A percentile compares a stretch with the other conserved stretches of the same genome.
Conservation (phyloP, 345 rosid genomes). For the Eucalyptus tenuipes region DNA sequence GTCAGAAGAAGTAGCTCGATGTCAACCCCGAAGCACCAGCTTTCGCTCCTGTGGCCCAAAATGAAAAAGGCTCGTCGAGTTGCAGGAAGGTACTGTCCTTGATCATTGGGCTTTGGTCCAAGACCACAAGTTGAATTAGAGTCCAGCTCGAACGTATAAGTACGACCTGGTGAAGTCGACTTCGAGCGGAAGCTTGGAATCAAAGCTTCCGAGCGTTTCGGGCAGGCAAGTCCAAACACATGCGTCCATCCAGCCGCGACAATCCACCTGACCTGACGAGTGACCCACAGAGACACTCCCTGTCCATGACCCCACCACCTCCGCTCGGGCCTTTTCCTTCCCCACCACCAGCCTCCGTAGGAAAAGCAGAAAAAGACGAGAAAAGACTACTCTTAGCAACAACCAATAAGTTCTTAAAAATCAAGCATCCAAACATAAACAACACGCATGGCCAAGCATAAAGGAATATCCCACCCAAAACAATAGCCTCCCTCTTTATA, state of each 20-base stretch:
- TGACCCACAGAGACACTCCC: not conserved
- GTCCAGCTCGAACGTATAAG: not conserved
- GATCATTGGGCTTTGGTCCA: not conserved
- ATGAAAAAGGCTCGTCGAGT: not conserved
- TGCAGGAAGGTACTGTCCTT: not conserved
- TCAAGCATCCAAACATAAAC: not conserved
- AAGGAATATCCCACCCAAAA: not conserved
- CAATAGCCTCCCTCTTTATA: not conserved
- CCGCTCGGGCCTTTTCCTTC: not conserved
- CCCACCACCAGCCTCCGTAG: not conserved
- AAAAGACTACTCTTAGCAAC: not conserved
- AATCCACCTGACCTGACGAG: accelerated
- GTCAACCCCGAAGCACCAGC: not conserved
- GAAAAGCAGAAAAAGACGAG: not conserved
- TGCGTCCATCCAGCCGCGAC: not conserved
- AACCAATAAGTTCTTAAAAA: not conserved
- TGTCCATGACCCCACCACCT: not conserved
- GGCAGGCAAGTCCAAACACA: not conserved
- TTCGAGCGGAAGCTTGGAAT: not conserved
- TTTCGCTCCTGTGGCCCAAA: not conserved
- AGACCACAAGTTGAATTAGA: not conserved
- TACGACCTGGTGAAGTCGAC: not conserved
- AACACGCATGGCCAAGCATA: not conserved
- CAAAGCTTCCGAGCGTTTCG: not conserved
- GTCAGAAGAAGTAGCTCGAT: not conserved